These are phyloP conservation scores for Apiotrichum porosum DNA, from an alignment of 1,284 basidiomycete species.

Conservation along the genomic window DNA sequence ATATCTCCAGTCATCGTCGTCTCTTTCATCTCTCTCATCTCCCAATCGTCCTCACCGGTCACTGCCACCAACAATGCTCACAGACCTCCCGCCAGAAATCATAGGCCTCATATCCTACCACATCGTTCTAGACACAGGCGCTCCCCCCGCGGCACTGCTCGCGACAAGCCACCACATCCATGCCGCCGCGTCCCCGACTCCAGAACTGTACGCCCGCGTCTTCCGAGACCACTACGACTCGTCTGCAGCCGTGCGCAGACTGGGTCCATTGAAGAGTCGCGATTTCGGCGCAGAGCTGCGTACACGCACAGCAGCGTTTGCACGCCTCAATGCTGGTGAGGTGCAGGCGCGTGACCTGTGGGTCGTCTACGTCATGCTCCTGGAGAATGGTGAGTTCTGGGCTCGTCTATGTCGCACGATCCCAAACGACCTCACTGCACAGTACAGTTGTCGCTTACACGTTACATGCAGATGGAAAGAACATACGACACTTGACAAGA, in stretches of 20 bases:
- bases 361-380: constrained; percentile 60
- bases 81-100: constrained; percentile 59
- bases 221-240: constrained; percentile 62
- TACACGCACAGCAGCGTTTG: constrained; percentile 29
- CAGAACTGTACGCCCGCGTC: constrained; percentile 58
- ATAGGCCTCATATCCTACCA: constrained; percentile 58
- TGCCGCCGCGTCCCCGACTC: constrained; percentile 53
- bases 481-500: constrained; percentile 58
- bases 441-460: too few relatives aligned
- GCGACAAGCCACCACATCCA: constrained; percentile 53
- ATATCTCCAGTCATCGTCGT: not conserved
- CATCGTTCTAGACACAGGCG: constrained; percentile 37
- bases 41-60: not conserved
- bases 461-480: constrained; percentile 57
- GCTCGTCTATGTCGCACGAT: too few relatives aligned
- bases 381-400: constrained; percentile 61
- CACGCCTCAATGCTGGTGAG: constrained; percentile 23
- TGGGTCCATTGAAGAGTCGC: constrained; percentile 24
- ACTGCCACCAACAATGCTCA: constrained; percentile 23
- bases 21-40: not conserved
- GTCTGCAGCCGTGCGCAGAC: constrained; percentile 56
- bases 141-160: constrained; percentile 52
- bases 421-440: not conserved
- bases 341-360: constrained; percentile 52
- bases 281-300: constrained; percentile 34